Base-by-base conservation (phyloP, 306 rosid genomes). In the Prinsepia uniflora region DNA sequence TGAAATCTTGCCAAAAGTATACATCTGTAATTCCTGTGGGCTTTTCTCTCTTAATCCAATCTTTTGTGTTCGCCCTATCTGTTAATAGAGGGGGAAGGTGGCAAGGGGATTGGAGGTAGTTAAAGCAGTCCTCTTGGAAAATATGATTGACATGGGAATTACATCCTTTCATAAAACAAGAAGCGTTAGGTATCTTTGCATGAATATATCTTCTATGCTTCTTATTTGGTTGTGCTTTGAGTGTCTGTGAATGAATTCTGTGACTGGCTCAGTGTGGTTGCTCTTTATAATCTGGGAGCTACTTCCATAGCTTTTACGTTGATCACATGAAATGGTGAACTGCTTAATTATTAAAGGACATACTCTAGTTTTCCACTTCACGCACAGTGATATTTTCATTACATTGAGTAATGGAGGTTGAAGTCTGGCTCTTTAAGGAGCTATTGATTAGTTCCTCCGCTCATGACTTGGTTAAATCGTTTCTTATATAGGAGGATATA, bases 211-310 rank as follows among this genome's bases (percentile, higher is more conserved):
- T 57, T 70, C 34, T 11, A 70, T 70, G 40, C 42, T 56, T 68
- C 47, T 48, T 14, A 5, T 56, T 12, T 20, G 17, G 2, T 2
- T 52, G 57, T 8, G 20, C 10, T 7, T 4, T 67, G 59, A 36
- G 45, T 34, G 4, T 67, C 7, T 49, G 14, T 19, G 41, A 22
- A 13, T 69, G 64, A 54, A 14, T 6, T 56, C 17, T 43, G 10
- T 45, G 53, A 54, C 63, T 14, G 73, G 64, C 52, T 69, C 49
- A 14, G 43, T 43, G 43, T 43, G 63, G 6, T 43, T 58, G 10
- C 22, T 55, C 22, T 15, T 42, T 43, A 41, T 20, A 55, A 39
- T 53, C 19, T 18, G 40, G 20, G 36, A 30, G 17, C 3, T 55
- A 55, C 60, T 55, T 43, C 65, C 65, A 42, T 43, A 15, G n/a